Evolutionary conservation across 2,329 filamentous ascomycete species (phyloP), one percentile per base, ranked within the genome.

Genomic region (Curvularia sp.): DNA sequence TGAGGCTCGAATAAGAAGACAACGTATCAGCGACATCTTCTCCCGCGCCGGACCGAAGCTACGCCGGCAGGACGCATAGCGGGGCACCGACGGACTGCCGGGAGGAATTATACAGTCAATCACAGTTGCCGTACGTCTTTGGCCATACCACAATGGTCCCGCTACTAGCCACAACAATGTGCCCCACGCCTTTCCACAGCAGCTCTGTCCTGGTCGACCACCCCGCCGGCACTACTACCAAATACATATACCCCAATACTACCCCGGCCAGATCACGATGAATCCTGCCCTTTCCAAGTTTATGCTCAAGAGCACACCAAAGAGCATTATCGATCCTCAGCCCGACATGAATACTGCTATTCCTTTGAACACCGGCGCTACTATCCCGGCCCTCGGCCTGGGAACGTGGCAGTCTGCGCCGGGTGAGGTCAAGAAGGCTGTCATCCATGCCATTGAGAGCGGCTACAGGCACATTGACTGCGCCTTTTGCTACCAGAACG

Each of bases 401-500:
- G 76, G 76, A 56, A 78, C 76, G 35, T 78, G 76, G 76, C 75
- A 78, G 60, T 75, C 74, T 63, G 69, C 67, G 49, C 77, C 79
- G 30, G 80, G 81, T 24, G 75, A 83, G 64, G 81, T 82, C 55
- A 80, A 81, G 71, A 75, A 73, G 51, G 80, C 81, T 15, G 81
- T 83, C 6, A 65, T 77, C 30, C 79, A 82, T 56, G 81, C 81
- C 9, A 77, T 83, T 61, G 80, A 81, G 68, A 66, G 66, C n/a
- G 81, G 81, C 18, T 83, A 83, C 74, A 75, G 77, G 47, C 82
- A 83, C 70, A 83, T 93, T 67, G 90, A 93, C 79, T 85, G 87
- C 65, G 88, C 90, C 5, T 91, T 89, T 81, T 89, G 88, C 79
- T 92, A 92, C 78, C 88, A 83, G 67, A 93, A 96, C 76, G 92